phyloP scores from a whole-genome alignment of 192 early-diverging fungal species.

The Backusella parvicylindrica region DNA sequence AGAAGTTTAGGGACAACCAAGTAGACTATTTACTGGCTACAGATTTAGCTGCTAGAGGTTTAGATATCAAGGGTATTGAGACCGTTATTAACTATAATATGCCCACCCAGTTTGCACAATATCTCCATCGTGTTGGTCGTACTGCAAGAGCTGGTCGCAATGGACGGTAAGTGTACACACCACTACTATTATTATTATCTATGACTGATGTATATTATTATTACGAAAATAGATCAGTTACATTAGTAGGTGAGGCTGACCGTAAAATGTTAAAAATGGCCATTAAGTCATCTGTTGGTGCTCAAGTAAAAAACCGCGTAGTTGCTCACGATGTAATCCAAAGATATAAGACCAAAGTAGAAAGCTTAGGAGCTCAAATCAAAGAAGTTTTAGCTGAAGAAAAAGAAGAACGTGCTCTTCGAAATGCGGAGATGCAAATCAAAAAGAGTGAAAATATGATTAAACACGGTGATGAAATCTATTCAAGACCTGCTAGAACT shows the following conservation, averaged over 20 bases:
- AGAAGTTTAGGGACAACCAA: conserved; percentile 82
- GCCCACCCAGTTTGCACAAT: conserved; percentile 89
- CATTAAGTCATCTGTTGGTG: conserved; percentile 74
- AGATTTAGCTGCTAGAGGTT: conserved; percentile 93
- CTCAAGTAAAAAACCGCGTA: conserved; percentile 85
- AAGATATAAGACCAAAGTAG: conserved; percentile 73
- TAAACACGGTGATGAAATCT: conserved; percentile 83
- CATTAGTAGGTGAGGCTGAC: conserved; percentile 90
- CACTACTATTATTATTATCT: not conserved
- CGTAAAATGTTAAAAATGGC: conserved; percentile 90
- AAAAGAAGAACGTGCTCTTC: conserved; percentile 76
- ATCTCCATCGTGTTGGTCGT: conserved; percentile 94
- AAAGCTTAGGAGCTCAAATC: conserved; percentile 62
- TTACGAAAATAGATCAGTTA: conserved; percentile 62
- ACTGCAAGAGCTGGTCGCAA: conserved; percentile 89
- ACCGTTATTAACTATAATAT: conserved; percentile 99
- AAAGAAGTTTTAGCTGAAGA: conserved; percentile 67
- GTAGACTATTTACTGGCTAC: conserved; percentile 93
- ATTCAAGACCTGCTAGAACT: conserved; percentile 80
- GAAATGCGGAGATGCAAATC: conserved; percentile 89
- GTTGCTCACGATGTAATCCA: conserved; percentile 75
- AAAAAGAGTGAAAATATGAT: conserved; percentile 83
- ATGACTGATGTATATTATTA: not conserved
- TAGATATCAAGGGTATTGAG: conserved; percentile 95
- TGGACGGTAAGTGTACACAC: conserved; percentile 54